These are phyloP conservation scores for Verruconis gallopava DNA, from an alignment of 2,329 filamentous ascomycete species.

Conservation along the genomic window DNA sequence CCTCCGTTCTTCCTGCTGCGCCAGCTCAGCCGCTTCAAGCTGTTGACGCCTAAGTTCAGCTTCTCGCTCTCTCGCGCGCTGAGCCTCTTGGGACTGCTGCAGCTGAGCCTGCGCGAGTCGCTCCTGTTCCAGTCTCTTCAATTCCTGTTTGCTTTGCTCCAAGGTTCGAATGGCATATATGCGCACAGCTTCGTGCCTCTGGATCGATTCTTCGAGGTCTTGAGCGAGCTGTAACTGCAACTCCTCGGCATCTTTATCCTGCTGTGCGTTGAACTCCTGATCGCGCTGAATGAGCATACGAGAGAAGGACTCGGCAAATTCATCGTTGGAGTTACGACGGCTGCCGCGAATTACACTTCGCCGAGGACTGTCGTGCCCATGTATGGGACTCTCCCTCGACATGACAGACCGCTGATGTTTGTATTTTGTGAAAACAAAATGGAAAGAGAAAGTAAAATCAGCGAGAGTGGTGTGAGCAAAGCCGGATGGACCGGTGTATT, in stretches of 20 bases:
- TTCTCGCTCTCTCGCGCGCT: constrained; percentile 21
- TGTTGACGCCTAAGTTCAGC: constrained; percentile 8
- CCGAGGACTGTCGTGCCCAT: neutral
- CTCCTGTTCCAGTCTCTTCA: neutral
- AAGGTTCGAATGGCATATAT: constrained; percentile 2
- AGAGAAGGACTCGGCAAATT: constrained; percentile 2
- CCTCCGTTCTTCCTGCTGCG: constrained; percentile 10
- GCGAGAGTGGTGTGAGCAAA: too few species aligned
- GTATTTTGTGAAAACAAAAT: too few species aligned
- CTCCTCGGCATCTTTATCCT: neutral
- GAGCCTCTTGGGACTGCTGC: neutral
- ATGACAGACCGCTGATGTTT: too few species aligned
- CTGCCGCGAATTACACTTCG: neutral
- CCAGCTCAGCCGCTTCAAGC: constrained; percentile 14
- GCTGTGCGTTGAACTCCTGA: neutral
- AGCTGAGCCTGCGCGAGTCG: neutral
- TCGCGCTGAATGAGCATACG: constrained; percentile 8
- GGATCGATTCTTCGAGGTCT: constrained; percentile 3
- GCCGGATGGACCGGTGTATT: too few species aligned
- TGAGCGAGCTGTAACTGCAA: neutral
- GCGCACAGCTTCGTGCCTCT: constrained; percentile 6
- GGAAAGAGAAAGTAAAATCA: too few species aligned
- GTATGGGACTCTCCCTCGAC: neutral
- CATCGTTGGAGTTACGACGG: neutral
- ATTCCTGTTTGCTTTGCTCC: neutral